phyloP scores from a whole-genome alignment of 179 eudicot genomes.

The Actinidia arguta region DNA sequence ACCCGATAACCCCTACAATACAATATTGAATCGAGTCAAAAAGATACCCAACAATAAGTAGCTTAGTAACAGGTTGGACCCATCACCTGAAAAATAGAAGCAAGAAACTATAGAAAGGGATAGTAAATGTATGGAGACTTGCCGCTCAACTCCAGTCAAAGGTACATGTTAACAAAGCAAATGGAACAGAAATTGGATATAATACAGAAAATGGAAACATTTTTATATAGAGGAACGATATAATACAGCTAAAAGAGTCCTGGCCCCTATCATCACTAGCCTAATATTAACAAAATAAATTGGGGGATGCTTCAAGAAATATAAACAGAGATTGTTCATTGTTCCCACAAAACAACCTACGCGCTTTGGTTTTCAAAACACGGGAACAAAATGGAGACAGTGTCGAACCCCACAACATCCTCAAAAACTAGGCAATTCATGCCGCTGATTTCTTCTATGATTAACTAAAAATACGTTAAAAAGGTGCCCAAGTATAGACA shows the following conservation, averaged over 20 bases:
- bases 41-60: background rate
- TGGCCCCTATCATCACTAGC: slow-evolving; percentile 26
- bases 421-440: background rate
- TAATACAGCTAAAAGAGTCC: background rate
- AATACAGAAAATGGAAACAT: background rate
- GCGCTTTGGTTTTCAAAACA: slow-evolving; percentile 23
- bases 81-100: background rate
- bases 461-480: background rate
- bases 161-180: background rate
- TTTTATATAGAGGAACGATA: background rate
- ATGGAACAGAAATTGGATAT: background rate
- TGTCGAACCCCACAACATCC: slow-evolving; percentile 33
- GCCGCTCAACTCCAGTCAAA: background rate
- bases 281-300: slow-evolving; percentile 53
- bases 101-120: background rate
- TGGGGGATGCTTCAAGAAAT: slow-evolving; percentile 24
- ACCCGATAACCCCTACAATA: too few species aligned
- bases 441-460: background rate
- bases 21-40: too few species aligned
- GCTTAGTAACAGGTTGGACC: too few species aligned
- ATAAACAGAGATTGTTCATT: slow-evolving; percentile 1
- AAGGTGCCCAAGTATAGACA: background rate
- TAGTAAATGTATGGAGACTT: slow-evolving; percentile 8
- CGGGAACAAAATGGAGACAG: slow-evolving; percentile 36
- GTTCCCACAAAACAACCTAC: slow-evolving; percentile 38